These are phyloP conservation scores for Coemansia asiatica DNA, from an alignment of 192 early-diverging fungal genomes.

Conservation along the genomic window DNA sequence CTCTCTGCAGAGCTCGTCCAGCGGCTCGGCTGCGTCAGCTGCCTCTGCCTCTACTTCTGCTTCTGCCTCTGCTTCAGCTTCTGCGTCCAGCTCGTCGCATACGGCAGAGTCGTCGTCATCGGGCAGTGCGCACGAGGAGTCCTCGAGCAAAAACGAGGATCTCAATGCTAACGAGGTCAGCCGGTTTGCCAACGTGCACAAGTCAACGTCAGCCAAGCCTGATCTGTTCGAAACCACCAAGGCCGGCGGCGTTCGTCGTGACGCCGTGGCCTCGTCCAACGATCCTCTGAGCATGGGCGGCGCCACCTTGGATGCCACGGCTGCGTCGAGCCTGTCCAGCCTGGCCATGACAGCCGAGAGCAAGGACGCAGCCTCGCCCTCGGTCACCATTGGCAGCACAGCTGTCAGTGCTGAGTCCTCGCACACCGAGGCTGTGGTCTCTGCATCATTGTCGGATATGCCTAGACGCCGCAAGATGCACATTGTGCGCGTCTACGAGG, in stretches of 20 bases:
- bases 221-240: slow-evolving; percentile 12
- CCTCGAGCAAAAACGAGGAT: slow-evolving; percentile 32
- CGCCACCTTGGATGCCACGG: slow-evolving; percentile 23
- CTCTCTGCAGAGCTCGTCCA: slow-evolving; percentile 21
- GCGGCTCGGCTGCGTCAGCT: background rate
- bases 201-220: slow-evolving; percentile 21
- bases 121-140: slow-evolving; percentile 23
- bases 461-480: slow-evolving; percentile 52
- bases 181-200: slow-evolving; percentile 27
- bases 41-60: background rate
- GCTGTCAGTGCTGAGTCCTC: slow-evolving; percentile 2
- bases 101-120: slow-evolving; percentile 11
- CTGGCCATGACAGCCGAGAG: slow-evolving; percentile 13
- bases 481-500: slow-evolving; percentile 50
- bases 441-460: background rate
- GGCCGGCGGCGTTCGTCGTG: slow-evolving; percentile 32
- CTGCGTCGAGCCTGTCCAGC: slow-evolving; percentile 3
- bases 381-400: slow-evolving; percentile 30
- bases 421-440: slow-evolving; percentile 9
- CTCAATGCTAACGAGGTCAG: slow-evolving; percentile 34
- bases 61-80: slow-evolving; percentile 11
- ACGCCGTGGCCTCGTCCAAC: slow-evolving; percentile 12
- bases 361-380: slow-evolving; percentile 18
- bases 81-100: too few species aligned
- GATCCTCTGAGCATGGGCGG: slow-evolving; percentile 6